phyloP scores from a whole-genome alignment of 805 yeast species.

The Monosporozyma servazzii region DNA sequence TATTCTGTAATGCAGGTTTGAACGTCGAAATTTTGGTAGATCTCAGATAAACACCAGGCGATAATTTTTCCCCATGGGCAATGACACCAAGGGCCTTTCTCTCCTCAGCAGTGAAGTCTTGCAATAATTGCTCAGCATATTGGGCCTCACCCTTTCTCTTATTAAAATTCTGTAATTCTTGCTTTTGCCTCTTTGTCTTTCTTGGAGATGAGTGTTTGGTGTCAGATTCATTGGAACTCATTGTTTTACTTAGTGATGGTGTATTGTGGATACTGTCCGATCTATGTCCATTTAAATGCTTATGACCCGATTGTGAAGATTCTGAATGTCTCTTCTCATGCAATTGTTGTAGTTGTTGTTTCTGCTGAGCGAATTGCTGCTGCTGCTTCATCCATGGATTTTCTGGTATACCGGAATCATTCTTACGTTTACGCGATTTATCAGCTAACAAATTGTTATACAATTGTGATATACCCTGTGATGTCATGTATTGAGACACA shows the following conservation, averaged over 20 bases:
- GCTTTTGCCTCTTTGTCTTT: slow-evolving; percentile 27
- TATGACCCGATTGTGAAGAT: background rate
- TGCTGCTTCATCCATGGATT: slow-evolving; percentile 38
- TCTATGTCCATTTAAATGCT: background rate
- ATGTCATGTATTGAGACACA: slow-evolving; percentile 65
- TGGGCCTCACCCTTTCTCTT: slow-evolving; percentile 27
- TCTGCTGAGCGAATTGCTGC: slow-evolving; percentile 32
- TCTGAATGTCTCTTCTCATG: slow-evolving; percentile 14
- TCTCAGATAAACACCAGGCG: slow-evolving; percentile 74
- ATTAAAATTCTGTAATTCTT: slow-evolving; percentile 23
- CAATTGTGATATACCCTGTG: slow-evolving; percentile 83
- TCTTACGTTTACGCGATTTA: slow-evolving; percentile 46
- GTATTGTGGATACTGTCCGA: background rate
- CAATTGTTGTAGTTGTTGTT: slow-evolving; percentile 27
- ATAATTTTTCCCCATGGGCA: slow-evolving; percentile 61
- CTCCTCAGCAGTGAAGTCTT: slow-evolving; percentile 57
- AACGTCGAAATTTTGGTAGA: slow-evolving; percentile 69
- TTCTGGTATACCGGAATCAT: slow-evolving; percentile 33
- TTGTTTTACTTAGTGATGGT: slow-evolving; percentile 7
- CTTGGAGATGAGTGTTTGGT: slow-evolving; percentile 9
- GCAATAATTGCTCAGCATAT: slow-evolving; percentile 28
- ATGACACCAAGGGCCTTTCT: slow-evolving; percentile 78
- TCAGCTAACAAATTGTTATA: slow-evolving; percentile 70
- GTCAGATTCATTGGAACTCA: background rate
- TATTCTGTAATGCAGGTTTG: slow-evolving; percentile 66